Evolutionary conservation across 176 grass and related monocot genomes (phyloP).

Genomic region (Carex scoparia): DNA sequence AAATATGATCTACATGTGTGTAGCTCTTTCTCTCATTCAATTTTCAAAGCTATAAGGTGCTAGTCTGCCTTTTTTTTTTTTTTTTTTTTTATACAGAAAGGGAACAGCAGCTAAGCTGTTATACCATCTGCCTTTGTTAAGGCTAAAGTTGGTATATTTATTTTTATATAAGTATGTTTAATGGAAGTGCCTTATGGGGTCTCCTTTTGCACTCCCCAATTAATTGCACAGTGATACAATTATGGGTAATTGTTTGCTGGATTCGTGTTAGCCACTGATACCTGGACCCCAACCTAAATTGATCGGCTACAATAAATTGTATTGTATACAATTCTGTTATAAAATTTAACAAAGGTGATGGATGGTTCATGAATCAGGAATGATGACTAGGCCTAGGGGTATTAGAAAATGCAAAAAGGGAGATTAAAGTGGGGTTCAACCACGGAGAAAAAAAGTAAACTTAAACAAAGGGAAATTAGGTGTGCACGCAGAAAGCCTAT

Average conservation of each 20-base stretch:
- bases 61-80: not conserved
- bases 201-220: slow-evolving; percentile 14
- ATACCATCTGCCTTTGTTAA: slow-evolving; percentile 11
- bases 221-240: not conserved
- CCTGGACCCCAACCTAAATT: slow-evolving; percentile 13
- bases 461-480: slow-evolving; percentile 26
- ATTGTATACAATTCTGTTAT: not conserved
- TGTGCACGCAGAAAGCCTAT: slow-evolving; percentile 19
- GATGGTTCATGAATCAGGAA: slow-evolving; percentile 19
- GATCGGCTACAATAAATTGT: not conserved
- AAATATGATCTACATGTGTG: not conserved
- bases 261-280: slow-evolving; percentile 37
- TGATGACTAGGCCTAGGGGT: slow-evolving; percentile 30
- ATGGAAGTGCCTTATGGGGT: slow-evolving; percentile 12
- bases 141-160: slow-evolving; percentile 19
- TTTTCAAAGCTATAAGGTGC: not conserved
- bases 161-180: slow-evolving; percentile 22
- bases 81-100: slow-evolving; percentile 11
- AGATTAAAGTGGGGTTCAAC: slow-evolving; percentile 34
- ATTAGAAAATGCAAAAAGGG: slow-evolving; percentile 35
- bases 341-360: slow-evolving; percentile 27
- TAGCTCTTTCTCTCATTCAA: not conserved
- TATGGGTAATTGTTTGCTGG: slow-evolving; percentile 36
- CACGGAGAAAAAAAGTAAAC: slow-evolving; percentile 40
- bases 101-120: slow-evolving; percentile 11